phyloP scores from a whole-genome alignment of 1,139 yeast genomes.

The Candida dubliniensis region DNA sequence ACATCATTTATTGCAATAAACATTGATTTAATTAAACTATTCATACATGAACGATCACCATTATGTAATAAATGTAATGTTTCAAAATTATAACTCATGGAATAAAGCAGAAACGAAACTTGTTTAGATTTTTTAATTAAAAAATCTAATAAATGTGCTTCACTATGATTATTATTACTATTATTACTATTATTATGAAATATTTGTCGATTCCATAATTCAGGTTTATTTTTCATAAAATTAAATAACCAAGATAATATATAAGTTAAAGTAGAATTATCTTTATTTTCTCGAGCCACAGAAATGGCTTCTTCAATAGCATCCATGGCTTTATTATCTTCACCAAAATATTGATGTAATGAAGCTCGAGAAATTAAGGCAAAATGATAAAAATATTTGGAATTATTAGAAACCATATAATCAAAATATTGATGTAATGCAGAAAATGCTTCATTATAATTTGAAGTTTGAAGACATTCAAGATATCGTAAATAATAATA shows the following conservation, averaged over 20 bases:
- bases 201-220: slow-evolving; percentile 45
- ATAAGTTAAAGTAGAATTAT: slow-evolving; percentile 68
- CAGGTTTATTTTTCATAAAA: slow-evolving; percentile 68
- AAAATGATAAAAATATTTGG: slow-evolving; percentile 71
- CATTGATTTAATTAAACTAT: slow-evolving; percentile 53
- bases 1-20: slow-evolving; percentile 50
- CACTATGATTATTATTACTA: slow-evolving; percentile 23
- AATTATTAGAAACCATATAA: slow-evolving; percentile 73
- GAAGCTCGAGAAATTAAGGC: slow-evolving; percentile 80
- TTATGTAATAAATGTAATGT: slow-evolving; percentile 51
- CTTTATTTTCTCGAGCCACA: slow-evolving; percentile 85
- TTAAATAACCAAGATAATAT: slow-evolving; percentile 80
- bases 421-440: slow-evolving; percentile 81
- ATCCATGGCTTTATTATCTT: slow-evolving; percentile 70
- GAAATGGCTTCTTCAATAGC: slow-evolving; percentile 87
- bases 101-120: slow-evolving; percentile 53
- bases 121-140: slow-evolving; percentile 57
- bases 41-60: slow-evolving; percentile 51
- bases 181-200: slow-evolving; percentile 29
- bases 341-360: slow-evolving; percentile 74
- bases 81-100: slow-evolving; percentile 62
- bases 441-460: slow-evolving; percentile 73
- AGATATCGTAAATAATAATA: slow-evolving; percentile 65
- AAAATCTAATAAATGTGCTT: slow-evolving; percentile 64
- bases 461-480: slow-evolving; percentile 58